Conservation (phyloP, 768 basidiomycete species). For the Agaricus bisporus region DNA sequence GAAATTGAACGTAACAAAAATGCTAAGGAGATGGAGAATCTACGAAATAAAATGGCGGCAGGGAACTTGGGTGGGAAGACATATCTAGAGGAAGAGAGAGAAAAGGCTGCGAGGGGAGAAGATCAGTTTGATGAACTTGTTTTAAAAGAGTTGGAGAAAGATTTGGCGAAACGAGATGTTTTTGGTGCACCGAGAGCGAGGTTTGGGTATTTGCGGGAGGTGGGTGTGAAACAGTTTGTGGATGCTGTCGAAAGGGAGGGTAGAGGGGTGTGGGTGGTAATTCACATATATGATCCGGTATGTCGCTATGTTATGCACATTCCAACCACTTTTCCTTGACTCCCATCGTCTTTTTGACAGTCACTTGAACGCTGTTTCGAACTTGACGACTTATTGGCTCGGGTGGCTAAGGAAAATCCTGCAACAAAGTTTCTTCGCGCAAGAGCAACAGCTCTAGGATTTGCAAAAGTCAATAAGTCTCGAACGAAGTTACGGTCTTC, state of each 20-base stretch:
- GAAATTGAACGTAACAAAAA: slow-evolving; percentile 46
- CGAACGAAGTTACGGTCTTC: slow-evolving; percentile 14
- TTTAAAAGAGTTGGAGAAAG: slow-evolving; percentile 34
- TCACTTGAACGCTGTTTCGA: slow-evolving; percentile 69
- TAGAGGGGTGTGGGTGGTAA: slow-evolving; percentile 69
- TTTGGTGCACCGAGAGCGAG: slow-evolving; percentile 45
- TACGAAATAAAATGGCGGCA: slow-evolving; percentile 57
- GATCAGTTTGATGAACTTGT: slow-evolving; percentile 44
- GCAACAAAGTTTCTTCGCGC: slow-evolving; percentile 79
- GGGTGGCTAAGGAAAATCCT: slow-evolving; percentile 63
- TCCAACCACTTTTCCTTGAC: neutral
- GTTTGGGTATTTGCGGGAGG: slow-evolving; percentile 79
- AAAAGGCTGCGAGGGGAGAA: slow-evolving; percentile 36
- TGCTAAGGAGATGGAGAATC: slow-evolving; percentile 43
- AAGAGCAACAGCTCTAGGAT: slow-evolving; percentile 71
- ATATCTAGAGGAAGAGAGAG: slow-evolving; percentile 71
- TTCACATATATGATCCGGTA: slow-evolving; percentile 81
- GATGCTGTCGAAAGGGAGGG: slow-evolving; percentile 71
- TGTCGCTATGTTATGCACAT: slow-evolving; percentile 19
- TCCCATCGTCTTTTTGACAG: slow-evolving; percentile 28
- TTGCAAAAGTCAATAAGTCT: slow-evolving; percentile 33
- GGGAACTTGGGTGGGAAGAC: slow-evolving; percentile 63
- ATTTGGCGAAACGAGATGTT: slow-evolving; percentile 31
- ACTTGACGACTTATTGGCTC: slow-evolving; percentile 62
- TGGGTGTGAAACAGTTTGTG: slow-evolving; percentile 68